Percentiles rank a stretch among this genome's conserved stretches.
Evolutionary conservation across 345 rosid genomes (phyloP).

Genomic region (Salix suchowensis): DNA sequence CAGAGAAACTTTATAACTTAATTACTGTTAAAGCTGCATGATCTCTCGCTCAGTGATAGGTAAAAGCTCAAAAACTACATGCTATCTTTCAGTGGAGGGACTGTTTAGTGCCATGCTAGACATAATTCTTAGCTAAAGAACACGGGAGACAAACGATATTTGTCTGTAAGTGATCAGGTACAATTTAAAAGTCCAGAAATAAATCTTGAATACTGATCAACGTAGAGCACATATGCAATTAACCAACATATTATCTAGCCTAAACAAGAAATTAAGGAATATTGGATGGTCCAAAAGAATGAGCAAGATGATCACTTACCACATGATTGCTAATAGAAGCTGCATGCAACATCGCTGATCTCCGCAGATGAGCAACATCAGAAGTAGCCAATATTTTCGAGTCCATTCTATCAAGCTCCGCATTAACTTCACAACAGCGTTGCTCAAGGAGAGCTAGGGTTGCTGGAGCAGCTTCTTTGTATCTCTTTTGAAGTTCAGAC

Average conservation of each 20-base stretch:
- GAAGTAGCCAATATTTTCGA: constrained; percentile 80
- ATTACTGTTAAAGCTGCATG: neutral
- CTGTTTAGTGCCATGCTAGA: neutral
- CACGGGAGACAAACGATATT: neutral
- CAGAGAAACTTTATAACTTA: constrained; percentile 11
- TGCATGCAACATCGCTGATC: constrained; percentile 75
- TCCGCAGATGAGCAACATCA: constrained; percentile 80
- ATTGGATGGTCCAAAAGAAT: neutral
- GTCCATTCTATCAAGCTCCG: constrained; percentile 64
- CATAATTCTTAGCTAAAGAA: neutral
- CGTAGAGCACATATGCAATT: neutral
- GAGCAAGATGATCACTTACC: constrained; percentile 40
- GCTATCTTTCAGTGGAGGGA: neutral
- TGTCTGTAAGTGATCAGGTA: neutral
- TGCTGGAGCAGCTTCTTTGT: constrained; percentile 91
- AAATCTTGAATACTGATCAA: neutral
- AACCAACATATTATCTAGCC: neutral
- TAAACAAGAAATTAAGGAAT: neutral
- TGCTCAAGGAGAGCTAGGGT: constrained; percentile 95
- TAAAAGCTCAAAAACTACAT: too few species aligned
- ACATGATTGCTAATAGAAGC: constrained; percentile 85
- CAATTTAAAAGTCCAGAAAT: neutral
- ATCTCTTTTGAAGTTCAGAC: constrained; percentile 88
- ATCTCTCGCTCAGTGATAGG: neutral
- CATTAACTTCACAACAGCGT: constrained; percentile 65